Evolutionary conservation across 2,329 filamentous ascomycete genomes (phyloP).

Genomic region (Chrysoporthe deuterocubensis): DNA sequence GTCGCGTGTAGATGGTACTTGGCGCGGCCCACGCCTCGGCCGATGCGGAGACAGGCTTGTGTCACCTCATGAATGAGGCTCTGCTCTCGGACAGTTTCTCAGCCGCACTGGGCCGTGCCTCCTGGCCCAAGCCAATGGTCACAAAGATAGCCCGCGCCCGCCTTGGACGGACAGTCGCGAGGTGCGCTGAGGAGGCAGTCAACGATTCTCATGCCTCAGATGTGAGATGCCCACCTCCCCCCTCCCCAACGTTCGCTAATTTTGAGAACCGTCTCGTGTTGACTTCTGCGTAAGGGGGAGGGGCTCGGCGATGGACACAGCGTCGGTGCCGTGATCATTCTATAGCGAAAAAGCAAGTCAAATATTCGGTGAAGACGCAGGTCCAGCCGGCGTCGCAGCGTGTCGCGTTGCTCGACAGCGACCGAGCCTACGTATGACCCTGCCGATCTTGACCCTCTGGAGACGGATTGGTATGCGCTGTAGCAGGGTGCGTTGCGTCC

Average conservation of each 20-base stretch:
- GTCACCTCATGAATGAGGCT: slow-evolving; percentile 1
- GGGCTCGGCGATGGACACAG: neutral
- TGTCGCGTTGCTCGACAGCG: neutral
- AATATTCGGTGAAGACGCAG: slow-evolving; percentile 8
- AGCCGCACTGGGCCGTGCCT: neutral
- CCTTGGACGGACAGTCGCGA: neutral
- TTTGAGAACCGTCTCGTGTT: neutral
- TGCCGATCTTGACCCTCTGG: neutral
- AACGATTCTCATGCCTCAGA: neutral
- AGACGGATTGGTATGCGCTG: neutral
- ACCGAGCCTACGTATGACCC: neutral
- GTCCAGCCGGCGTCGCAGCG: neutral
- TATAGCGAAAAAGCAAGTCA: slow-evolving; percentile 2
- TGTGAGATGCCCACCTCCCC: neutral
- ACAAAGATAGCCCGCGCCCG: neutral
- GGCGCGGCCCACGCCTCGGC: neutral
- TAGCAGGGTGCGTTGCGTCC: neutral
- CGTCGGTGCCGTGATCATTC: neutral
- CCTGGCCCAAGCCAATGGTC: neutral
- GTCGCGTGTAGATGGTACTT: neutral
- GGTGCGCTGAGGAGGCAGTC: too few species aligned
- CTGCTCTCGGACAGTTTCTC: slow-evolving; percentile 3
- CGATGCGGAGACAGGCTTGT: neutral
- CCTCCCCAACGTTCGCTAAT: neutral
- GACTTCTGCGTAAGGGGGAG: neutral